These are phyloP conservation scores for Xerocomellus amylosporus DNA, from an alignment of 768 basidiomycete genomes.

Conservation along the genomic window DNA sequence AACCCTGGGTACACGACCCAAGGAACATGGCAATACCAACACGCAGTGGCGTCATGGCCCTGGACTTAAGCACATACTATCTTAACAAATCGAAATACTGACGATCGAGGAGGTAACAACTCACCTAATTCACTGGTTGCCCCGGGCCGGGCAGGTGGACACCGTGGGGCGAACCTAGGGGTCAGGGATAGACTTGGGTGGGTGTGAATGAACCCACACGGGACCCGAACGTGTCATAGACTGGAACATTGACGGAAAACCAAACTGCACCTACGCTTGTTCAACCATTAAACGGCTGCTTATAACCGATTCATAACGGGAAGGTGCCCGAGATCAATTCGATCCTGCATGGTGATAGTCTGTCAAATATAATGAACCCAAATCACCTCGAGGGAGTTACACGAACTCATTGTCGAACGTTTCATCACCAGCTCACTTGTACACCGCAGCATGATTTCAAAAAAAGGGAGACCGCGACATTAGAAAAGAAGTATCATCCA, in stretches of 20 bases:
- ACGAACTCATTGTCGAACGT: background rate
- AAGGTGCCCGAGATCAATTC: conserved; percentile 6
- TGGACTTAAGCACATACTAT: conserved; percentile 1
- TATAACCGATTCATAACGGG: background rate
- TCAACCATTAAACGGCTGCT: background rate
- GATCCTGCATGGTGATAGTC: background rate
- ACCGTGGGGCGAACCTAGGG: background rate
- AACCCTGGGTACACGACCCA: conserved; percentile 21
- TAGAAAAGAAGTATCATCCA: background rate
- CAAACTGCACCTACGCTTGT: background rate
- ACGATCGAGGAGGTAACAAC: conserved; percentile 15
- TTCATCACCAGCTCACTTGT: conserved; percentile 1
- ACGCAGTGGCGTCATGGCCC: conserved; percentile 26
- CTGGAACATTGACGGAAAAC: background rate
- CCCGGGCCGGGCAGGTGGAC: conserved; percentile 6
- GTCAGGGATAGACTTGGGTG: background rate
- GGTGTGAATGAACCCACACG: background rate
- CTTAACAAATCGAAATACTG: conserved; percentile 1
- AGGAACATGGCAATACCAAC: conserved; percentile 10
- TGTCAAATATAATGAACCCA: conserved; percentile 3
- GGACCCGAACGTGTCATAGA: background rate
- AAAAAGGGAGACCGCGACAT: background rate
- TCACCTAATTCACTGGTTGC: conserved; percentile 17
- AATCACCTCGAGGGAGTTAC: background rate
- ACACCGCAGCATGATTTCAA: background rate